Evolutionary conservation across 2,329 filamentous ascomycete species (phyloP).

Genomic region (Fusarium sp.): DNA sequence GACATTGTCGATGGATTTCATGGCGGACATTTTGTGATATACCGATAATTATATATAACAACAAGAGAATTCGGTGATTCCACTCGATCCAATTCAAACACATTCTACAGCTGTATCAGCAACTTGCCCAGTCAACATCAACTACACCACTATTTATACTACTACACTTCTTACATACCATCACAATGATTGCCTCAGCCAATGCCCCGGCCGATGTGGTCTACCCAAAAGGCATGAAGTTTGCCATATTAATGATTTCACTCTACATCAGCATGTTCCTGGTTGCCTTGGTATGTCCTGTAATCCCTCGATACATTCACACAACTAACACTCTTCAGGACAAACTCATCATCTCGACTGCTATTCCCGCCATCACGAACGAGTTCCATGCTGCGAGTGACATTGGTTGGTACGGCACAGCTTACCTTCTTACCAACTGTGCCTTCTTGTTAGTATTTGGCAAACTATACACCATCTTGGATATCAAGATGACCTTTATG

Average conservation of each 20-base stretch:
- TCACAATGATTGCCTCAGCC: neutral
- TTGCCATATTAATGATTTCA: constrained; percentile 1
- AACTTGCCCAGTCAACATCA: neutral
- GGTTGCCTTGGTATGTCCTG: constrained; percentile 1
- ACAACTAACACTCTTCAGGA: constrained; percentile 37
- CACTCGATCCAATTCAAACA: neutral
- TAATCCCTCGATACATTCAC: neutral
- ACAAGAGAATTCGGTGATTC: neutral
- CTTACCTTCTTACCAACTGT: constrained; percentile 52
- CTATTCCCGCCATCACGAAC: constrained; percentile 46
- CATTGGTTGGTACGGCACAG: constrained; percentile 46
- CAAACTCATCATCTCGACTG: constrained; percentile 51
- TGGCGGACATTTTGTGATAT: neutral
- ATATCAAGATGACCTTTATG: constrained; percentile 43
- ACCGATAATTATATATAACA: neutral
- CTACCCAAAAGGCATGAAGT: neutral
- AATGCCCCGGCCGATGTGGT: neutral
- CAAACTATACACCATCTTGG: constrained; percentile 55
- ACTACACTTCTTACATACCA: neutral
- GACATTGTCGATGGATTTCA: neutral
- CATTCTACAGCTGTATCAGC: neutral
- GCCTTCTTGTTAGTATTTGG: constrained; percentile 49
- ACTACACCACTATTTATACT: neutral
- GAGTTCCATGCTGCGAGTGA: constrained; percentile 42
- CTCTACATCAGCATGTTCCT: constrained; percentile 18